Evolutionary conservation across 805 yeast genomes (phyloP).

Genomic region (Saturnispora halmiae): DNA sequence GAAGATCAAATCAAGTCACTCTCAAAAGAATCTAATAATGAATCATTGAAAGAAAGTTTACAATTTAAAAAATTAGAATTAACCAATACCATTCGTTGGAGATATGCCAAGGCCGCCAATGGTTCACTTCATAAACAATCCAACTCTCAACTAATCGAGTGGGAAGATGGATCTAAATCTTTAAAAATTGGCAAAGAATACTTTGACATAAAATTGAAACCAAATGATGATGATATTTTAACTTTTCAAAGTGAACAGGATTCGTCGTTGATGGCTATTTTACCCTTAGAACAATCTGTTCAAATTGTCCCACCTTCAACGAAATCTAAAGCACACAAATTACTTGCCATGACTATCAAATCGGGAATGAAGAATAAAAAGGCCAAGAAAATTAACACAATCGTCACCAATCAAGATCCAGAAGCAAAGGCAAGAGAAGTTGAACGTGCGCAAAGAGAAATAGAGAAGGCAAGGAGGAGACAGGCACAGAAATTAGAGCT

Average conservation of each 20-base stretch:
- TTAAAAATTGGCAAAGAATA: constrained; percentile 80
- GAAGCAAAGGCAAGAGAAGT: constrained; percentile 55
- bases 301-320: constrained; percentile 87
- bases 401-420: constrained; percentile 55
- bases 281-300: constrained; percentile 53
- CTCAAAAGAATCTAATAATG: constrained; percentile 24
- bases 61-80: constrained; percentile 27
- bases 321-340: constrained; percentile 71
- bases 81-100: constrained; percentile 82
- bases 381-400: constrained; percentile 40
- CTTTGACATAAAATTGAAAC: constrained; percentile 64
- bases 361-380: constrained; percentile 37
- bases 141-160: constrained; percentile 80
- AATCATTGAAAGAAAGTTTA: constrained; percentile 38
- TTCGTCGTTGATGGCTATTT: constrained; percentile 58
- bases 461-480: constrained; percentile 56
- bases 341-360: constrained; percentile 63
- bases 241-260: constrained; percentile 67
- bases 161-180: constrained; percentile 90
- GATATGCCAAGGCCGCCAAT: constrained; percentile 67
- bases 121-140: constrained; percentile 76
- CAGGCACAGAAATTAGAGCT: constrained; percentile 42
- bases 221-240: constrained; percentile 61
- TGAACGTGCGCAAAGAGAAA: constrained; percentile 58
- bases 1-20: constrained; percentile 44